Conservation (phyloP, 2,329 filamentous ascomycete species). For the Penicillium sp. region DNA sequence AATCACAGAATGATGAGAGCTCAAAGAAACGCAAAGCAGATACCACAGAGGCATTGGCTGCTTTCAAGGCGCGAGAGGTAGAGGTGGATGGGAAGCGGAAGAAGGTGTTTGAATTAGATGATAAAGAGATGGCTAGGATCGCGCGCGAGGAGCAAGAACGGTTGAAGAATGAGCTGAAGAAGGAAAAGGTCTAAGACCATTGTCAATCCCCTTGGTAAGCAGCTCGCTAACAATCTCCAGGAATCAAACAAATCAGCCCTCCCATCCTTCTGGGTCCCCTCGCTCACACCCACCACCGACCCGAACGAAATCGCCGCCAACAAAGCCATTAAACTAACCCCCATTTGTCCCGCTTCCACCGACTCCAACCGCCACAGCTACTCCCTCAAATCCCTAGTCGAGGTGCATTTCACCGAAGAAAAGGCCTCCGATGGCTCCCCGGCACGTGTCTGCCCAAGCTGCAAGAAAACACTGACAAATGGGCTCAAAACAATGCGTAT, state of each 20-base stretch:
- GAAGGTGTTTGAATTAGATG: conserved; percentile 72
- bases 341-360: conserved; percentile 67
- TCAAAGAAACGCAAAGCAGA: no score
- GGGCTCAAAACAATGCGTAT: conserved; percentile 63
- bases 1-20: no score
- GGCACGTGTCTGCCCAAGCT: conserved; percentile 66
- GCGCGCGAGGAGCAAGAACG: conserved; percentile 61
- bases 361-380: conserved; percentile 61
- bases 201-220: no score
- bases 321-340: conserved; percentile 58
- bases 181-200: conserved; percentile 50
- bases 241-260: conserved; percentile 56
- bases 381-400: conserved; percentile 67
- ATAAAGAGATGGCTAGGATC: conserved; percentile 63
- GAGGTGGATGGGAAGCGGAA: conserved; percentile 43
- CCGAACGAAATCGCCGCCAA: conserved; percentile 48
- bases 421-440: conserved; percentile 43
- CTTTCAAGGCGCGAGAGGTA: conserved; percentile 22
- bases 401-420: conserved; percentile 68
- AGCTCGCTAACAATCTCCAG: no score
- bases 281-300: conserved; percentile 61
- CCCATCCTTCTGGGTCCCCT: conserved; percentile 88
- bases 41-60: conserved; percentile 12
- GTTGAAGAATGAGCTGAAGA: conserved; percentile 60
- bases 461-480: conserved; percentile 73